Conservation (phyloP, 2,329 filamentous ascomycete genomes). For the Diaporthe nobilis region DNA sequence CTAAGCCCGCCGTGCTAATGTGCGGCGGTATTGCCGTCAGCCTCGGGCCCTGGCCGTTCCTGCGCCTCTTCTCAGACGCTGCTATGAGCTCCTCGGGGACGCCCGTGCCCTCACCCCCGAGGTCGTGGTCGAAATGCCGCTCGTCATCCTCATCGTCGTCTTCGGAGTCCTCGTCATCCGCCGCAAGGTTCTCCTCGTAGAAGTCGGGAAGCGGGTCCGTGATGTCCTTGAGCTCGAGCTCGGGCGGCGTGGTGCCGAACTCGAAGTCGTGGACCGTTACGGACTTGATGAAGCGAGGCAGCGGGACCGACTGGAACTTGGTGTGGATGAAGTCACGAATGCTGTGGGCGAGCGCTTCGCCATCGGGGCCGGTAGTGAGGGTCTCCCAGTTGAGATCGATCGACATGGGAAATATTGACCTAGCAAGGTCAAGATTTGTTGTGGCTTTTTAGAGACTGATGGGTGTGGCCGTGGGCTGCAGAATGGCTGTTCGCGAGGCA, state of each 20-base stretch:
- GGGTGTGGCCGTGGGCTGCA: neutral
- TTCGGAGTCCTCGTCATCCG: slow-evolving; percentile 68
- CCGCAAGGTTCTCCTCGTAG: slow-evolving; percentile 85
- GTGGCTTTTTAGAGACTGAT: neutral
- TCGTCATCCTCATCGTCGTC: slow-evolving; percentile 61
- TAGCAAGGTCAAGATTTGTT: neutral
- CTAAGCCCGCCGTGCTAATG: slow-evolving; percentile 54
- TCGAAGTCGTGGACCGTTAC: slow-evolving; percentile 95
- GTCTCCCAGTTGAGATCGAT: slow-evolving; percentile 98
- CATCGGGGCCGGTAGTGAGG: slow-evolving; percentile 90
- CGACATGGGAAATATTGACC: slow-evolving; percentile 74
- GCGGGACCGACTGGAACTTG: slow-evolving; percentile 91
- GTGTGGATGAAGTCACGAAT: slow-evolving; percentile 96
- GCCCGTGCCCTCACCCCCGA: slow-evolving; percentile 49
- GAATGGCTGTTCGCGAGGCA: neutral
- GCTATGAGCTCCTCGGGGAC: slow-evolving; percentile 52
- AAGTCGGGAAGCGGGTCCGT: slow-evolving; percentile 96
- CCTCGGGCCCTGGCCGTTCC: slow-evolving; percentile 41
- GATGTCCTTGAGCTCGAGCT: slow-evolving; percentile 95
- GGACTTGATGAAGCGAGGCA: slow-evolving; percentile 96
- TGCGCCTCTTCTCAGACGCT: slow-evolving; percentile 43
- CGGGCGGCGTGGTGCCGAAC: slow-evolving; percentile 86
- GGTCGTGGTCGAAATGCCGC: slow-evolving; percentile 54
- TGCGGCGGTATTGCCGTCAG: slow-evolving; percentile 53
- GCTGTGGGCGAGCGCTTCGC: slow-evolving; percentile 83